These are phyloP conservation scores for Epichloe typhina DNA, from an alignment of 2,329 filamentous ascomycete species.

Conservation along the genomic window DNA sequence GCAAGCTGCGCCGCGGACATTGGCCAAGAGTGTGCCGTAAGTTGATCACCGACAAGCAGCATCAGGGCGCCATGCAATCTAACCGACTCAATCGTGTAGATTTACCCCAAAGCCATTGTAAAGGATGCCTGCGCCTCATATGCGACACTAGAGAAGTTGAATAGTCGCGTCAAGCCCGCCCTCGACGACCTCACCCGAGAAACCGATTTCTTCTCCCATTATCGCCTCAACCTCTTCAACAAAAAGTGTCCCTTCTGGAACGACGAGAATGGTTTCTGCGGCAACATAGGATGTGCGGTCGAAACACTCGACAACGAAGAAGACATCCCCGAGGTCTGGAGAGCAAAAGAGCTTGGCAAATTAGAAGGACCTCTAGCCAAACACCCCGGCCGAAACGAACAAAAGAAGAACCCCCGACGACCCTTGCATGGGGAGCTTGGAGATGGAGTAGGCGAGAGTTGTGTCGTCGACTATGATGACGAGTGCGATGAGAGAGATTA, in stretches of 20 bases:
- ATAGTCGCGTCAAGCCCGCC: conserved; percentile 60
- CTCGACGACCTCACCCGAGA: conserved; percentile 70
- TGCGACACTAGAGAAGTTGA: conserved; percentile 74
- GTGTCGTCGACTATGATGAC: conserved; percentile 93
- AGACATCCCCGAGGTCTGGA: conserved; percentile 84
- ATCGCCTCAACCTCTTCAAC: conserved; percentile 87
- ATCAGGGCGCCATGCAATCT: not conserved
- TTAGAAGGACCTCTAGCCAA: conserved; percentile 81
- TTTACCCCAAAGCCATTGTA: conserved; percentile 78
- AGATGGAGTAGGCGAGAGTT: conserved; percentile 82
- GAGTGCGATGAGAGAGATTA: conserved; percentile 96
- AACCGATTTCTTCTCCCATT: conserved; percentile 97
- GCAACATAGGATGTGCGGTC: conserved; percentile 91
- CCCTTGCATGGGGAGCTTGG: conserved; percentile 76
- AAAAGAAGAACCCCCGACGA: conserved; percentile 54
- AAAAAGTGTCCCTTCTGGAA: conserved; percentile 94
- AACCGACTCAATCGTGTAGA: conserved; percentile 36
- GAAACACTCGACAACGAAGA: conserved; percentile 92
- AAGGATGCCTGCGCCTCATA: conserved; percentile 93
- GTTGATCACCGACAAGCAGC: conserved; percentile 12
- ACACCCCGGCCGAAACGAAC: conserved; percentile 67
- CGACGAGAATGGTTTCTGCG: conserved; percentile 86
- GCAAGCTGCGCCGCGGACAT: conserved; percentile 28
- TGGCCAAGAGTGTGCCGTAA: conserved; percentile 41
- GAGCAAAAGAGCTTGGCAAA: conserved; percentile 82